Percentiles rank a stretch among this genome's conserved stretches.
Evolutionary conservation across 768 basidiomycete genomes (phyloP).

Genomic region (Amanita subjunquillea): DNA sequence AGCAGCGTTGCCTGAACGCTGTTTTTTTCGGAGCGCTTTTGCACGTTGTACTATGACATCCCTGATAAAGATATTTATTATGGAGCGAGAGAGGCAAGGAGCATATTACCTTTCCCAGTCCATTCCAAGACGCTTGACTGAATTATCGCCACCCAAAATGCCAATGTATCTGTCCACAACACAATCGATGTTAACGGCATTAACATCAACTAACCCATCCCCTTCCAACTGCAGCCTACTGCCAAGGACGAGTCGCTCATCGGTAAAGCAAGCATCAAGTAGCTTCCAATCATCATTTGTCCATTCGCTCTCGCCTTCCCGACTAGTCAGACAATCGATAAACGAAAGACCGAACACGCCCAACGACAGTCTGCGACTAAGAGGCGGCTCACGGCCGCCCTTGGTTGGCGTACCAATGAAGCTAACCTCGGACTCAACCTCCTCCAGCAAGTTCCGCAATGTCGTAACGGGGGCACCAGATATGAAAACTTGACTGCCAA

Average conservation of each 20-base stretch:
- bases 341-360: neutral
- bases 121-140: constrained; percentile 29
- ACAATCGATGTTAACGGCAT: constrained; percentile 38
- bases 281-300: constrained; percentile 71
- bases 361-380: neutral
- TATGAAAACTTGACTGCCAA: constrained; percentile 43
- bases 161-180: constrained; percentile 54
- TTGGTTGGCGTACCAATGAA: constrained; percentile 8
- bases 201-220: constrained; percentile 38
- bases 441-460: constrained; percentile 42
- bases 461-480: constrained; percentile 45
- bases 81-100: neutral
- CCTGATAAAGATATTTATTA: constrained; percentile 20
- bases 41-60: constrained; percentile 40
- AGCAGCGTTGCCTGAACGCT: constrained; percentile 45
- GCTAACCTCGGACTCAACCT: constrained; percentile 40
- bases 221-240: constrained; percentile 14
- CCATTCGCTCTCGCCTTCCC: constrained; percentile 34
- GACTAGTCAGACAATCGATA: constrained; percentile 3
- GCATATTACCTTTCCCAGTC: constrained; percentile 48
- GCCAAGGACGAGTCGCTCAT: constrained; percentile 48
- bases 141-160: constrained; percentile 34
- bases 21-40: constrained; percentile 48
- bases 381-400: constrained; percentile 20
- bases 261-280: constrained; percentile 71